Conservation (phyloP, 352 stramenopile genomes). For the Peronospora destructor region DNA sequence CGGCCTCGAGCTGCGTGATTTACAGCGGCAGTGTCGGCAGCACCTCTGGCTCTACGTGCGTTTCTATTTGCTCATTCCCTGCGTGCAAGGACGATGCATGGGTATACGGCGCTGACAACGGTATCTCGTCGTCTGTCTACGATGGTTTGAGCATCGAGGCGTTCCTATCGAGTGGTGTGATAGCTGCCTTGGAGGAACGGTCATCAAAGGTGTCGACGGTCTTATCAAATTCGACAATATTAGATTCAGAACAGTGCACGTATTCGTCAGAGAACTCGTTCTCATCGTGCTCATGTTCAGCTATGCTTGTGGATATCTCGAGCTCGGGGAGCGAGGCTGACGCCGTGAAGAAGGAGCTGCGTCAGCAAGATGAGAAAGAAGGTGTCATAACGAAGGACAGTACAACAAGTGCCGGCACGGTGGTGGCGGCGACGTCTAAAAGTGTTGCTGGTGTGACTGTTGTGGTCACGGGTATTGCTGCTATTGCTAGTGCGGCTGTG, state of each 20-base stretch:
- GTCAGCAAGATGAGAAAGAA: constrained; percentile 30
- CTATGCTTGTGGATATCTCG: constrained; percentile 38
- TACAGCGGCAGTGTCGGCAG: constrained; percentile 59
- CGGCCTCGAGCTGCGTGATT: constrained; percentile 55
- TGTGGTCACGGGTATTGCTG: constrained; percentile 59
- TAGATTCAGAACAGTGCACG: constrained; percentile 47
- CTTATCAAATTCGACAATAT: constrained; percentile 57
- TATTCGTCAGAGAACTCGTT: constrained; percentile 64
- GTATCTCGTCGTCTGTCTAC: constrained; percentile 65
- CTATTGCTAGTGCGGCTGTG: constrained; percentile 58
- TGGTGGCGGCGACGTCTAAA: constrained; percentile 60
- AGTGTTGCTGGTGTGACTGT: constrained; percentile 67
- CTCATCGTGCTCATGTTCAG: constrained; percentile 58
- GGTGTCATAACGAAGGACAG: constrained; percentile 64
- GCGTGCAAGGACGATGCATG: constrained; percentile 50
- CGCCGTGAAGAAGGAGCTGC: constrained; percentile 52
- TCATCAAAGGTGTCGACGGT: constrained; percentile 40
- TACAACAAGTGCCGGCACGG: constrained; percentile 44
- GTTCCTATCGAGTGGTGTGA: constrained; percentile 49
- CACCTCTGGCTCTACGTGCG: constrained; percentile 47
- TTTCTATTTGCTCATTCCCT: constrained; percentile 77
- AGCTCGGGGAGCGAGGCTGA: constrained; percentile 35
- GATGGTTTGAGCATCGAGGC: constrained; percentile 36
- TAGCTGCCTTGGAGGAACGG: constrained; percentile 31
- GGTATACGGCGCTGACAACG: constrained; percentile 56